Base-by-base conservation (phyloP, 1,284 basidiomycete species). In the Apiotrichum porosum region DNA sequence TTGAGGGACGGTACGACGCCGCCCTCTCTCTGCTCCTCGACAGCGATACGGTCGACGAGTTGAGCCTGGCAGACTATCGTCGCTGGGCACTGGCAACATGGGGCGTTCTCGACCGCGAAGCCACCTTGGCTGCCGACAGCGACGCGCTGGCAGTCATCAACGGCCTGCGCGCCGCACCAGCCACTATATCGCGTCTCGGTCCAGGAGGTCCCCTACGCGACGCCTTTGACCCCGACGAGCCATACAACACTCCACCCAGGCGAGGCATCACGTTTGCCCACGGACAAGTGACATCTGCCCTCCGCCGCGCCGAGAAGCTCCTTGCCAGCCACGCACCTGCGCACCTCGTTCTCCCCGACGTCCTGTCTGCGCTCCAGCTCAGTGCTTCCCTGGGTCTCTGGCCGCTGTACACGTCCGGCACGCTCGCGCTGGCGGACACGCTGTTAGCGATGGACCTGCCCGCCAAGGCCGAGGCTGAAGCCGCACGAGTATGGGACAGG, bases 361-460 rank as follows among this genome's bases (percentile, higher is more conserved):
- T 69, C 3, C 53, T 71, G 0, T 52, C 62, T 2, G 57, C 63
- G 2, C 44, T 66, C 4, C 60, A 71, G 17, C 46, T 66, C 1
- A 44, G 68, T 0, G 44, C 41, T 8, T 42, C 59, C n/a, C 52
- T 69, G 3, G 65, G 58, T 0, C 40, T 68, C 3, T 70, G 69
- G 69, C 43, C 50, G 10, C 35, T 66, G 15, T 61, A 71, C 49
- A 57, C 67, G 17, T 48, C 55, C n/a, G 61, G 56, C 12, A 52
- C 52, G 8, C 56, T 72, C 6, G 22, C 61, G 3, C 52, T 71
- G 15, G 59, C 60, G 8, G 62, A 68, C 13, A 52, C 58, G 0
- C 53, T 72, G n/a, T 43, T 66, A 6, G 36, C 44, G 8, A 68
- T 71, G 59, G 63, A 67, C 26, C 56, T 66, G 56, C 57, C 56